phyloP scores from a whole-genome alignment of 163 green algal genomes.

The Chloromonas sp. region DNA sequence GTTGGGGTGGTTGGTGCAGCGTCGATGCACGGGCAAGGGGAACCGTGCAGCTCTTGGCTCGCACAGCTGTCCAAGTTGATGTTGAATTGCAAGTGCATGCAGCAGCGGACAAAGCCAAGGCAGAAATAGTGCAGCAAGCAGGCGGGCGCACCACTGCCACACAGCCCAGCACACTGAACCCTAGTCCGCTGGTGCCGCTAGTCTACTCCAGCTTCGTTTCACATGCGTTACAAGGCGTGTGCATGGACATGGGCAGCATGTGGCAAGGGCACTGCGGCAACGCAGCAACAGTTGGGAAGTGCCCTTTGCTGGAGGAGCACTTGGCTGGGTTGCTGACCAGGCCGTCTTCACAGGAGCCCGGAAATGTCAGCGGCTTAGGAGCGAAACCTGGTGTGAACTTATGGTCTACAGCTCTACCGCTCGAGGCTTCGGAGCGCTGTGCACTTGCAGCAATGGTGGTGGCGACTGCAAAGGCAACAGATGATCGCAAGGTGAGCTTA shows the following conservation, averaged over 20 bases:
- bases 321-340: neutral
- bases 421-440: neutral
- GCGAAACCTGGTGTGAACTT: neutral
- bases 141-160: too few species aligned
- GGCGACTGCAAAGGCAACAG: neutral
- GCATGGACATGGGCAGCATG: neutral
- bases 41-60: neutral
- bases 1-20: too few species aligned
- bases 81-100: neutral
- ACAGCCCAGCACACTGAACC: too few species aligned
- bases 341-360: too few species aligned
- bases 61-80: neutral
- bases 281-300: neutral
- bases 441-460: neutral
- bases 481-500: neutral
- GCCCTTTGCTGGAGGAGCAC: neutral
- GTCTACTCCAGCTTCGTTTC: neutral
- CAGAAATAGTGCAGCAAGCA: neutral
- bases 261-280: neutral
- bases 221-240: neutral
- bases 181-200: neutral
- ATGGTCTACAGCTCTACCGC: neutral
- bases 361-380: neutral
- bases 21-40: too few species aligned
- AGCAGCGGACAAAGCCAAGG: neutral